These are phyloP conservation scores for Blastobotrys indianensis DNA, from an alignment of 1,139 yeast genomes.

Conservation along the genomic window DNA sequence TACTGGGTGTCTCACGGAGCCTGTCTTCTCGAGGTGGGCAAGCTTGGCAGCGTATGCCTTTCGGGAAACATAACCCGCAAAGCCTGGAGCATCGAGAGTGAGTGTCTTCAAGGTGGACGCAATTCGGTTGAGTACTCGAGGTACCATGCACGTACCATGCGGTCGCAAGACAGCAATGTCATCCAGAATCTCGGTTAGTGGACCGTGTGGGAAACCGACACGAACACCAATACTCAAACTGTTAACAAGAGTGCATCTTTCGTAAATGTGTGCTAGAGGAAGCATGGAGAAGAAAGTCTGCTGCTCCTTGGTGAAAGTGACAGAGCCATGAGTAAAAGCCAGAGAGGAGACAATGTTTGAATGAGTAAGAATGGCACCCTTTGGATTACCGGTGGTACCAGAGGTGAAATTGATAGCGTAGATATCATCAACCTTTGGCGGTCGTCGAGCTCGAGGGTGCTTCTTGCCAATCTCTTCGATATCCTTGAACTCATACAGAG, in stretches of 20 bases:
- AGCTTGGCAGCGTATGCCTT: slow-evolving; percentile 39
- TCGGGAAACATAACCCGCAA: slow-evolving; percentile 35
- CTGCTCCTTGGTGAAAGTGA: slow-evolving; percentile 23
- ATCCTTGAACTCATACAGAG: slow-evolving; percentile 45
- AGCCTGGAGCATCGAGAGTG: slow-evolving; percentile 34
- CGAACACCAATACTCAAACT: slow-evolving; percentile 31
- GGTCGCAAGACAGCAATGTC: slow-evolving; percentile 56
- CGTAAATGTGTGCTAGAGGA: slow-evolving; percentile 70
- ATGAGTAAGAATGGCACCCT: slow-evolving; percentile 65
- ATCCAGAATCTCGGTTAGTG: slow-evolving; percentile 44
- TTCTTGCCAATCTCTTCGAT: slow-evolving; percentile 51
- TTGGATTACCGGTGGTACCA: slow-evolving; percentile 71
- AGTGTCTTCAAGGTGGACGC: slow-evolving; percentile 47
- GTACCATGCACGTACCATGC: slow-evolving; percentile 50
- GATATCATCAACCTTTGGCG: slow-evolving; percentile 49
- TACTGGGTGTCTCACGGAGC: slow-evolving; percentile 33
- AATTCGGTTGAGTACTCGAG: slow-evolving; percentile 58
- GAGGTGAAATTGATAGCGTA: slow-evolving; percentile 73
- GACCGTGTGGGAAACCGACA: slow-evolving; percentile 44
- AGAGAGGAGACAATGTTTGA: slow-evolving; percentile 47
- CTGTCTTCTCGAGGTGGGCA: slow-evolving; percentile 33
- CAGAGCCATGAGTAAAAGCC: slow-evolving; percentile 26
- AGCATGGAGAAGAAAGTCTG: slow-evolving; percentile 39
- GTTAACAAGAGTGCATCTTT: slow-evolving; percentile 34
- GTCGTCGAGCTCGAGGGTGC: slow-evolving; percentile 41